Evolutionary conservation across 2,329 filamentous ascomycete species (phyloP), one percentile per base, ranked within the genome.

Genomic region (Botrytis aclada): DNA sequence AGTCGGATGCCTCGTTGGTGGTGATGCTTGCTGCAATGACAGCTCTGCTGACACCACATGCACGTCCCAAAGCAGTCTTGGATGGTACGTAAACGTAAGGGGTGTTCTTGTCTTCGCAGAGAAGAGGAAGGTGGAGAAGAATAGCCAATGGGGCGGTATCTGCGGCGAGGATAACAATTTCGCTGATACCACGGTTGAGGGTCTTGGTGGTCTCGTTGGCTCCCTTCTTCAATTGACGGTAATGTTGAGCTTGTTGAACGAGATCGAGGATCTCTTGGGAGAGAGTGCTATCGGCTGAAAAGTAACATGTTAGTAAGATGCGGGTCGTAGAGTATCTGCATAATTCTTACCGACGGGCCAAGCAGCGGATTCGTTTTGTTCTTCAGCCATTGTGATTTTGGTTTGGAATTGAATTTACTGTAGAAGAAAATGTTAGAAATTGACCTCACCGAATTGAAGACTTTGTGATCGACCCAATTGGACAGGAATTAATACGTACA

Each of bases 1-100:
- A 87, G 83, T 98, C 95, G 80, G 89, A 93, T 56, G 92, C 92
- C 85, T 97, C 94, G 88, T 97, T 97, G 83, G 92, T 94, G 78
- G 94, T 98, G 84, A 98, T 97, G 80, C 88, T 91, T 75, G 90
- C 91, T 58, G 93, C 92, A 79, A 98, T 98, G 75, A 98, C 95
- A 72, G 94, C 88, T 74, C 95, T 89, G 81, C 88, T 92, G 75
- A 98, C 95, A 87, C 95, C 95, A 81, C 93, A 96, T 66, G 95
- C 95, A 77, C 95, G 89, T 79, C 94, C 94, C 66, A 97, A 90
- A 71, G 93, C 92, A 80, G 94, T 92, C 89, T 97, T 93, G 84
- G 88, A 88, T 77, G 90, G 90, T 62, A 93, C 88, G 81, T 89
- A 92, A 80, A 94, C 88, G 84, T 93, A 90, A 37, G 88, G 86